Evolutionary conservation across 768 basidiomycete genomes (phyloP).

Genomic region (Lentinula lateritia): DNA sequence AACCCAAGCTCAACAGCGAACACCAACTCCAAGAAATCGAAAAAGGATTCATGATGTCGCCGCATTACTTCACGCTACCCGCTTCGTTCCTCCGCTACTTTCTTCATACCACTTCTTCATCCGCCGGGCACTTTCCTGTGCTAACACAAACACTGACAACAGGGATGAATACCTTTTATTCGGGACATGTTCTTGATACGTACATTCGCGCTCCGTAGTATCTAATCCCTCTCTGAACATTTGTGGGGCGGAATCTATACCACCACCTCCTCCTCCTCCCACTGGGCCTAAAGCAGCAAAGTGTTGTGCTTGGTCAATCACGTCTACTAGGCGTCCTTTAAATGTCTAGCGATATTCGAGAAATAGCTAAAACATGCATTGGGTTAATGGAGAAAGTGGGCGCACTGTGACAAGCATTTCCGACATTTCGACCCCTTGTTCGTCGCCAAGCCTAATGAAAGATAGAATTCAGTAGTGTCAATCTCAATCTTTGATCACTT

Average conservation of each 20-base stretch:
- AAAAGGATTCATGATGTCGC: constrained; percentile 23
- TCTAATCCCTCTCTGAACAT: constrained; percentile 89
- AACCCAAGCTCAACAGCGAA: constrained; percentile 3
- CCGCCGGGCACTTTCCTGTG: constrained; percentile 73
- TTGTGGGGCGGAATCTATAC: constrained; percentile 48
- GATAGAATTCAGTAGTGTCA: background rate
- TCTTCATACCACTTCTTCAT: constrained; percentile 86
- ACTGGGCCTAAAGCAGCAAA: constrained; percentile 67
- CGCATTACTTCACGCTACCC: background rate
- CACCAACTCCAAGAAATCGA: constrained; percentile 16
- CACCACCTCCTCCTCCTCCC: constrained; percentile 45
- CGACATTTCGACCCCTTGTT: constrained; percentile 67
- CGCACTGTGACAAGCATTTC: constrained; percentile 62
- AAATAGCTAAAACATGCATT: constrained; percentile 8
- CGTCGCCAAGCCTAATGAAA: constrained; percentile 62
- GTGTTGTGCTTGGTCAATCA: constrained; percentile 85
- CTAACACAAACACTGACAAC: constrained; percentile 70
- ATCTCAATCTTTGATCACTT: background rate
- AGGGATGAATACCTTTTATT: background rate
- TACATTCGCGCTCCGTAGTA: constrained; percentile 87
- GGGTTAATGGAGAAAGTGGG: background rate
- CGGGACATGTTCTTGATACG: constrained; percentile 24
- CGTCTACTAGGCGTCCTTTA: constrained; percentile 68
- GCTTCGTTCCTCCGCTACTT: constrained; percentile 41
- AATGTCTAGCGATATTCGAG: constrained; percentile 49